A percentile compares a stretch with the other conserved stretches of the same genome.
These are phyloP conservation scores for Planoprotostelium fungivorum DNA, from an alignment of 78 protist species.

Conservation along the genomic window DNA sequence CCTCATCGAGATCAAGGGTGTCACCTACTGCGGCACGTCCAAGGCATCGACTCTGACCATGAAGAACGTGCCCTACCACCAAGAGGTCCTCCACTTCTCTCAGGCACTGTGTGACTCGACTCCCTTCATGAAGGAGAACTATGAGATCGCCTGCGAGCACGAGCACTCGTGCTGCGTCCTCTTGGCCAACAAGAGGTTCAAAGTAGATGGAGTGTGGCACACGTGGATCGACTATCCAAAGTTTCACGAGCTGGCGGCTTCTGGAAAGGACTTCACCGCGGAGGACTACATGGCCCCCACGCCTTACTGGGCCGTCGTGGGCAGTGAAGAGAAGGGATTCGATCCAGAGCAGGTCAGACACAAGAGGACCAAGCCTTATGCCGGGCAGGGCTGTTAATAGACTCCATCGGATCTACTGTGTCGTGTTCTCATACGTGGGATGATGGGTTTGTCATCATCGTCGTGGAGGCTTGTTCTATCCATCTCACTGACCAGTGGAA, in stretches of 20 bases:
- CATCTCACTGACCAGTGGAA: no score
- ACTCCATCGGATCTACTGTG: not conserved
- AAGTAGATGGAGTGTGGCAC: slow-evolving; percentile 55
- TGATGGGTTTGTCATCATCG: no score
- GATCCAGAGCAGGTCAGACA: slow-evolving; percentile 34
- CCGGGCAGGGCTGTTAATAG: not conserved
- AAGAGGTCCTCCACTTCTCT: slow-evolving; percentile 42
- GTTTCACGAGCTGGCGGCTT: slow-evolving; percentile 41
- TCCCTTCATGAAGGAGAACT: slow-evolving; percentile 14
- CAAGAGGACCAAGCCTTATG: slow-evolving; percentile 8
- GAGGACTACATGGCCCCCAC: slow-evolving; percentile 37
- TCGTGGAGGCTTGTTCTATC: no score
- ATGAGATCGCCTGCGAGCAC: slow-evolving; percentile 79
- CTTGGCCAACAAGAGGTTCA: slow-evolving; percentile 43
- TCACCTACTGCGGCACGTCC: slow-evolving; percentile 63
- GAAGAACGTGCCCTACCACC: slow-evolving; percentile 79
- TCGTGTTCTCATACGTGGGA: no score
- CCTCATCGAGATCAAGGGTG: slow-evolving; percentile 86
- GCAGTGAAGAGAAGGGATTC: slow-evolving; percentile 46
- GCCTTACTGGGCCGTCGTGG: slow-evolving; percentile 69
- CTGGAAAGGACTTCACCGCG: not conserved
- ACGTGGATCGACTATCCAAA: slow-evolving; percentile 88
- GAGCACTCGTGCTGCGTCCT: slow-evolving; percentile 78
- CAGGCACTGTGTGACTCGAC: not conserved
- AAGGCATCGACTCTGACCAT: slow-evolving; percentile 43